A percentile compares a stretch with the other conserved stretches of the same genome.
phyloP scores from a whole-genome alignment of 2,329 filamentous ascomycete genomes.

The Aspergillus amoenus region DNA sequence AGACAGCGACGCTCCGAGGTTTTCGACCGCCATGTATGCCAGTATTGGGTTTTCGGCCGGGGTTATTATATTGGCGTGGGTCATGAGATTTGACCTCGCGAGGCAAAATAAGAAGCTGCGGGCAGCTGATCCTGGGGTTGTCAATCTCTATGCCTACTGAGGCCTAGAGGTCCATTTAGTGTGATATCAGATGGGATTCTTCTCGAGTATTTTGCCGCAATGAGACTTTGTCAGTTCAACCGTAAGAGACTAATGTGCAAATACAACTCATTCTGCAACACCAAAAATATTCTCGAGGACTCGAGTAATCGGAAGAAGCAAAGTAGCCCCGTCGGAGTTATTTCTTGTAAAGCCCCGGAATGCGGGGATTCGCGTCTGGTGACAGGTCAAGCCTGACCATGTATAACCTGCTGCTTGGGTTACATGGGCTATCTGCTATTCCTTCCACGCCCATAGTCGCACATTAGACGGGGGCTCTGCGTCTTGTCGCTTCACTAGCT shows the following conservation, averaged over 20 bases:
- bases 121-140: conserved; percentile 10
- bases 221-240: too few relatives aligned
- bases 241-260: too few relatives aligned
- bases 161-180: background rate
- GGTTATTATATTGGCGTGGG: conserved; percentile 14
- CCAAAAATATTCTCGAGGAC: background rate
- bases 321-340: background rate
- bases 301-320: background rate
- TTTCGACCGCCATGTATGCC: conserved; percentile 14
- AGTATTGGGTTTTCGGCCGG: conserved; percentile 18
- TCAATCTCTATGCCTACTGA: conserved; percentile 15
- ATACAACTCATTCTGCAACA: background rate
- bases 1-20: conserved; percentile 18
- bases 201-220: too few relatives aligned
- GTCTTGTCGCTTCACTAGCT: background rate
- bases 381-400: background rate
- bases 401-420: background rate
- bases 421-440: background rate
- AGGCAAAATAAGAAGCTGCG: conserved; percentile 12
- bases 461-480: background rate
- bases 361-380: background rate
- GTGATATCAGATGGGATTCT: too few relatives aligned
- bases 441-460: background rate
- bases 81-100: conserved; percentile 11
- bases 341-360: background rate